Percentiles rank a stretch among this genome's conserved stretches.
These are phyloP conservation scores for Inga laurina DNA, from an alignment of 306 rosid species.

Conservation along the genomic window DNA sequence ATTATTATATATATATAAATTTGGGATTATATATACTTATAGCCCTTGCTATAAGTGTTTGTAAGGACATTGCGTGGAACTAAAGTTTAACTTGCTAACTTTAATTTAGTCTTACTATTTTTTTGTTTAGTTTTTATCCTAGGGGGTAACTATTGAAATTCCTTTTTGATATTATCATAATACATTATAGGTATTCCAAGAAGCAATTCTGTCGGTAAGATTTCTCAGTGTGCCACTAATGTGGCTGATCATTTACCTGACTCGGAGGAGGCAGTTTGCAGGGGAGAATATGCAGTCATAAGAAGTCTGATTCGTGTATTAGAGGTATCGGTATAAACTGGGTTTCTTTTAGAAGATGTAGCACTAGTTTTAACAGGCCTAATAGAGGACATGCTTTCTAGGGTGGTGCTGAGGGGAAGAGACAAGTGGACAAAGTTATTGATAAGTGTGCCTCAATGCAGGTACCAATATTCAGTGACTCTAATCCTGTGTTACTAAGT, in stretches of 20 bases:
- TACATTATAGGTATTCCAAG: conserved; percentile 73
- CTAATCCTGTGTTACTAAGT: conserved; percentile 14
- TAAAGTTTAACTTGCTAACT: background rate
- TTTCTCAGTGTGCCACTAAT: conserved; percentile 60
- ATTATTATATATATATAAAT: background rate
- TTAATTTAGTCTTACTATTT: background rate
- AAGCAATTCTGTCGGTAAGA: conserved; percentile 70
- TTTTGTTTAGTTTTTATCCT: conserved; percentile 9
- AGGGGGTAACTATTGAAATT: background rate
- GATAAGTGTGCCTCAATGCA: conserved; percentile 95
- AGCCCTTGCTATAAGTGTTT: conserved; percentile 6
- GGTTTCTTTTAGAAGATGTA: conserved; percentile 21
- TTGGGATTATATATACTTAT: background rate
- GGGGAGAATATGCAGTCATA: conserved; percentile 91
- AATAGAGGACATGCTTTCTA: conserved; percentile 38
- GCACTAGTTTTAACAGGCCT: conserved; percentile 16
- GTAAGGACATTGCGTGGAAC: background rate
- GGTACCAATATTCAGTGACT: conserved; percentile 49
- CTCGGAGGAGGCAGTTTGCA: conserved; percentile 84
- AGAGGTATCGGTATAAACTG: conserved; percentile 60
- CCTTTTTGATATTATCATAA: conserved; percentile 27
- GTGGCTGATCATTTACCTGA: conserved; percentile 59
- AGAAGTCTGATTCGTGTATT: conserved; percentile 90
- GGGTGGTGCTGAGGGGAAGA: conserved; percentile 96
- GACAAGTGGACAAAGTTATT: conserved; percentile 94